A percentile compares a stretch with the other conserved stretches of the same genome.
Conservation (phyloP, 2,329 filamentous ascomycete species). For the Davidsoniella australis region DNA sequence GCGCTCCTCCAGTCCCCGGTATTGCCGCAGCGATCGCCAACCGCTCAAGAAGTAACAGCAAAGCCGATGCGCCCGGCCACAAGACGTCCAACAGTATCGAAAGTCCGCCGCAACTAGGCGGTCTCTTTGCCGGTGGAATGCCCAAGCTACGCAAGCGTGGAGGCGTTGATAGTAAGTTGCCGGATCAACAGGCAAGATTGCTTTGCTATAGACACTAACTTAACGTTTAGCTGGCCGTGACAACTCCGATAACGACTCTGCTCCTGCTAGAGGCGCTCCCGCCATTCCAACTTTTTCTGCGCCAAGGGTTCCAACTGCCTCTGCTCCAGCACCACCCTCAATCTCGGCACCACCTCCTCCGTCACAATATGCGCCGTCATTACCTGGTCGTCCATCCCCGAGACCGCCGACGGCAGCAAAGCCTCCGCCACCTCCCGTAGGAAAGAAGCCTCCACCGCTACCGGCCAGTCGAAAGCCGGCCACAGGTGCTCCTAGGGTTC, state of each 20-base stretch:
- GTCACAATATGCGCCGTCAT: conserved; percentile 44
- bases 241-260: conserved; percentile 2
- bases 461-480: conserved; percentile 28
- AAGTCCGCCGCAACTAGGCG: conserved; percentile 62
- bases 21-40: conserved; percentile 38
- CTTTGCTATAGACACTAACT: not conserved
- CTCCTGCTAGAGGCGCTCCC: conserved; percentile 18
- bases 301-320: conserved; percentile 41
- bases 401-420: conserved; percentile 36
- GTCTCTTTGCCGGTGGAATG: conserved; percentile 85
- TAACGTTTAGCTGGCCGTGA: conserved; percentile 9
- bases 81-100: conserved; percentile 23
- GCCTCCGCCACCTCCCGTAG: conserved; percentile 60
- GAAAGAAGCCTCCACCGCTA: conserved; percentile 55
- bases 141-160: conserved; percentile 87
- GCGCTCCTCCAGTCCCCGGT: conserved; percentile 58
- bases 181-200: not conserved
- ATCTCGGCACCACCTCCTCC: conserved; percentile 48
- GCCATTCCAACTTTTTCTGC: conserved; percentile 35
- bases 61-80: conserved; percentile 35
- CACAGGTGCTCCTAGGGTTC: conserved; percentile 29
- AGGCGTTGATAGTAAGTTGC: conserved; percentile 41
- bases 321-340: conserved; percentile 24
- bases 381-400: conserved; percentile 21
- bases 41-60: conserved; percentile 70